Evolutionary conservation across 768 basidiomycete genomes (phyloP), one percentile per base, ranked within the genome.

Genomic region (Tylopilus felleus): DNA sequence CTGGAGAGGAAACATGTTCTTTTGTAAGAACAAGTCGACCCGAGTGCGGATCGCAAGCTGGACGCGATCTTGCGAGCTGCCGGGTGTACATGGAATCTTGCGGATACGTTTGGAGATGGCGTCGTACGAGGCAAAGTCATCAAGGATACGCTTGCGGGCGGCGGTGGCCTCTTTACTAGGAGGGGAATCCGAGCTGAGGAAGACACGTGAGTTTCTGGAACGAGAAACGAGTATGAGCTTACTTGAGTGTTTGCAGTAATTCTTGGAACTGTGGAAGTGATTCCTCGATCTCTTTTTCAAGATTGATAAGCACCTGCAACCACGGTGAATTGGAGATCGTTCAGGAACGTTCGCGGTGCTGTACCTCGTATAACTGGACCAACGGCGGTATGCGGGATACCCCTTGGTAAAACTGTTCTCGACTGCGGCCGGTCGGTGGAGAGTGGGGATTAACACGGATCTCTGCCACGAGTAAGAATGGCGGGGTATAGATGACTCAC

Each of bases 281-380:
- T 29, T 87, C 88, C 65, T 93, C 90, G n/a, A 98, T 94, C 60
- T 98, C 94, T 49, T 81, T 79, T 73, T 99, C 94, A 8, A 97
- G 73, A 36, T 64, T 68, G 35, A 91, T 73, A 55, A 98, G 84
- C 1, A 81, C 80, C 80, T 93, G 69, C 8, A 39, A 27, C 10
- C 39, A 40, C 45, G 47, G 27, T 50, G 49, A 47, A 19, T 12
- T 29, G 43, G 19, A 13, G 8, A 2, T 16, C 12, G 13, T 19
- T 1, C 22, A 50, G 44, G 41, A 5, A n/a, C 9, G n/a, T 22
- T 40, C 16, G 28, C 10, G 23, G n/a, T 10, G 3, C 58, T 70
- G 29, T 64, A 87, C 90, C 62, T 86, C 82, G 67, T 97, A 89
- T 27, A 95, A 75, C 60, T 79, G 79, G 23, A 80, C 73, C 66